Percentiles rank a stretch among this genome's conserved stretches.
Conservation (phyloP, 2,329 filamentous ascomycete genomes). For the Cladosporium sp. region DNA sequence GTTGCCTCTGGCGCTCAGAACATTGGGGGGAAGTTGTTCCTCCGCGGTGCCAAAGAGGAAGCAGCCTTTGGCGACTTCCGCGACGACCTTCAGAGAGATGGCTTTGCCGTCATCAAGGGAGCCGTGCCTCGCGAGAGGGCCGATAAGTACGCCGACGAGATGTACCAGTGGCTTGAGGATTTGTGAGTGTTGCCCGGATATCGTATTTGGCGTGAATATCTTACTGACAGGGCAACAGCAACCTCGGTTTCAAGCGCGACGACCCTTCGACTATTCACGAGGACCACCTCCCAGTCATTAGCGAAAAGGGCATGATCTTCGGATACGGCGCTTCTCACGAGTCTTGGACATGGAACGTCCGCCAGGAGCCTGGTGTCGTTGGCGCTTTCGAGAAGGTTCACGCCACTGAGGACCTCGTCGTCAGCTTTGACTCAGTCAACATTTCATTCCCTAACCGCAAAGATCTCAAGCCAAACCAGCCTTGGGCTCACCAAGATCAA, state of each 20-base stretch:
- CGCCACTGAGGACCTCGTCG: conserved; percentile 48
- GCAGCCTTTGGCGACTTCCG: conserved; percentile 34
- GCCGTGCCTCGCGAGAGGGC: conserved; percentile 47
- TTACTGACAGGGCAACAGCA: conserved; percentile 23
- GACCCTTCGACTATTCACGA: conserved; percentile 40
- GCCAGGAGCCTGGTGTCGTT: conserved; percentile 42
- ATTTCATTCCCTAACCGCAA: conserved; percentile 42
- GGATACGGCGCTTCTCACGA: conserved; percentile 41
- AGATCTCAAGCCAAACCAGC: not conserved
- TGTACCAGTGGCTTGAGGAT: conserved; percentile 36
- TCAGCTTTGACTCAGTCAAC: conserved; percentile 53
- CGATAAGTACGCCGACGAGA: conserved; percentile 36
- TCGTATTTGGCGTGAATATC: too few species aligned
- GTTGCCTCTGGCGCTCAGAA: not conserved
- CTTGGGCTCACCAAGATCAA: conserved; percentile 43
- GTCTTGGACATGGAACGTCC: conserved; percentile 44
- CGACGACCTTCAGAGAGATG: conserved; percentile 41
- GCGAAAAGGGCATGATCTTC: conserved; percentile 35
- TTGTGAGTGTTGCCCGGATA: conserved; percentile 28
- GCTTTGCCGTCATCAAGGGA: conserved; percentile 49
- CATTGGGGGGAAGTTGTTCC: not conserved
- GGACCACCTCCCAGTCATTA: conserved; percentile 41
- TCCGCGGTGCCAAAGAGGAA: conserved; percentile 5
- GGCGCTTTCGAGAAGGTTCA: conserved; percentile 41
- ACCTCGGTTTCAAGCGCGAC: conserved; percentile 40